Percentiles rank a stretch among this genome's conserved stretches.
Conservation (phyloP, 768 basidiomycete genomes). For the Mrakia blollopis region DNA sequence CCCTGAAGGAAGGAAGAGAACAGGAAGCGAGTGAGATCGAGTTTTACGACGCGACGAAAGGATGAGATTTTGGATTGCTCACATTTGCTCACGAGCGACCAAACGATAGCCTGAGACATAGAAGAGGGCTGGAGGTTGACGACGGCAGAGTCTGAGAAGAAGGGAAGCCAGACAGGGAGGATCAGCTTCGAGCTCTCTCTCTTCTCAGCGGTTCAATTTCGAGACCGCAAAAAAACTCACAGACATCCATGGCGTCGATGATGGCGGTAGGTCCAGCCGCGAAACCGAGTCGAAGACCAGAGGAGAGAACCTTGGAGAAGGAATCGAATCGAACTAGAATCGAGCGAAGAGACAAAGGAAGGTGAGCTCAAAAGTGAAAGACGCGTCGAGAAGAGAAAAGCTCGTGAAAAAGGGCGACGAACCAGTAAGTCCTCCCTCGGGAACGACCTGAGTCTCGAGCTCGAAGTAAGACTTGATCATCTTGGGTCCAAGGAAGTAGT, state of each 20-base stretch:
- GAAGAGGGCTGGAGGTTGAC: conserved; percentile 44
- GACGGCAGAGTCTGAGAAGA: conserved; percentile 11
- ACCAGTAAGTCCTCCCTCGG: conserved; percentile 63
- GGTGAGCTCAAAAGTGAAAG: not conserved
- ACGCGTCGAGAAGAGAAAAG: not conserved
- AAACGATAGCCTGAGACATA: conserved; percentile 41
- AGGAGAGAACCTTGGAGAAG: conserved; percentile 66
- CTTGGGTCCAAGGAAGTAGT: conserved; percentile 61
- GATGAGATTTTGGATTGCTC: conserved; percentile 2
- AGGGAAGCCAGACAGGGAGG: conserved; percentile 22
- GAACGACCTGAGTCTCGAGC: conserved; percentile 59
- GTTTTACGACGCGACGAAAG: conserved; percentile 8
- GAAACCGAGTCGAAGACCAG: conserved; percentile 55
- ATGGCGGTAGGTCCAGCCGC: conserved; percentile 67
- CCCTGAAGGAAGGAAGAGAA: conserved; percentile 66
- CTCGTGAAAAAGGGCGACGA: not conserved
- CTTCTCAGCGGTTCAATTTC: too few relatives aligned
- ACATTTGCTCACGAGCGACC: conserved; percentile 38
- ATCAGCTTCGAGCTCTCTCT: not conserved
- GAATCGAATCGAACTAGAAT: conserved; percentile 70
- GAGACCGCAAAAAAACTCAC: conserved; percentile 46
- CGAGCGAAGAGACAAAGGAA: not conserved
- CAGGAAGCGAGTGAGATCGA: conserved; percentile 46
- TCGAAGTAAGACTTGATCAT: conserved; percentile 74
- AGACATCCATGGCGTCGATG: conserved; percentile 58